Conservation (phyloP, 306 rosid genomes). For the Lathyrus sativus region DNA sequence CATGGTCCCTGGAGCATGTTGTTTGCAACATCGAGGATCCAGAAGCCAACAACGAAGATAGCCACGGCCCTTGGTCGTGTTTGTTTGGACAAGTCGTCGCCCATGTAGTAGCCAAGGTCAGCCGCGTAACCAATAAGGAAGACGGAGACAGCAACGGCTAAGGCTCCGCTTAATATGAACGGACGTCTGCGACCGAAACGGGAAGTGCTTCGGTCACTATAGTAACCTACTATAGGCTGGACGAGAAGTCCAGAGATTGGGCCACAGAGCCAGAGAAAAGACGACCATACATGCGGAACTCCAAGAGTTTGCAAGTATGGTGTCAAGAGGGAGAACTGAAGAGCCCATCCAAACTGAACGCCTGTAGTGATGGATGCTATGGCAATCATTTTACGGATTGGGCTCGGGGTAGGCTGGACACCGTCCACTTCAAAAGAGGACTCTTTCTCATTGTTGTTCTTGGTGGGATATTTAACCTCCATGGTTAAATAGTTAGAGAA, state of each 20-base stretch:
- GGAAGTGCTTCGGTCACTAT: conserved; percentile 69
- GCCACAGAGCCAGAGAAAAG: conserved; percentile 85
- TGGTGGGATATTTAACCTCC: background rate
- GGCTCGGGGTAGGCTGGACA: background rate
- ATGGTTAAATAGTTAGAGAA: background rate
- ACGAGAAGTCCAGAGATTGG: conserved; percentile 77
- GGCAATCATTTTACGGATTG: conserved; percentile 38
- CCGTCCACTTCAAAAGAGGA: conserved; percentile 37
- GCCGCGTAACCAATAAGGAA: conserved; percentile 2
- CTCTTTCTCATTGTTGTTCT: background rate
- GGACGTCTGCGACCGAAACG: conserved; percentile 85
- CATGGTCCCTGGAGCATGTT: conserved; percentile 80
- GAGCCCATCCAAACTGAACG: conserved; percentile 85
- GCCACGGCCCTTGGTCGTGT: background rate
- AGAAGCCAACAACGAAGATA: background rate
- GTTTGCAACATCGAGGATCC: conserved; percentile 63
- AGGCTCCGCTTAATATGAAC: conserved; percentile 51
- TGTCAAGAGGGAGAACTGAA: conserved; percentile 68
- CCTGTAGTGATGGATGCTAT: conserved; percentile 80
- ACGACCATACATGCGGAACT: conserved; percentile 64
- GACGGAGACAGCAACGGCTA: conserved; percentile 35
- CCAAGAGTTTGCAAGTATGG: conserved; percentile 78
- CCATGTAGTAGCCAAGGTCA: background rate
- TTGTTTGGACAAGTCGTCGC: background rate
- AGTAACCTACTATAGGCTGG: conserved; percentile 74